Conservation (phyloP, 2,329 filamentous ascomycete genomes). For the Pyricularia sp. region DNA sequence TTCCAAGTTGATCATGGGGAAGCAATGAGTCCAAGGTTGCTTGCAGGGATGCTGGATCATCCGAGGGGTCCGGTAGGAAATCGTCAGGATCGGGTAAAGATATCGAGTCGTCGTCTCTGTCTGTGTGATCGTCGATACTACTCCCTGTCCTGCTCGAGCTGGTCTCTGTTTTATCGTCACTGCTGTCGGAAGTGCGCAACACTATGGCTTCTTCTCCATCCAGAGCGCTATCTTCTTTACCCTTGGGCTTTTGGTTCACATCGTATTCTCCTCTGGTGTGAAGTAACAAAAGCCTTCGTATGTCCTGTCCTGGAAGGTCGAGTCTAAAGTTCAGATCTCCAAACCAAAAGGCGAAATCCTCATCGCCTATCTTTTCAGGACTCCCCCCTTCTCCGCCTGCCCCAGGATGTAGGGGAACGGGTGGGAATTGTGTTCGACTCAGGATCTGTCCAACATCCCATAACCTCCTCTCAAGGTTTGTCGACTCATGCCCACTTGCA, state of each 20-base stretch:
- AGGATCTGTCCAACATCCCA: conserved; percentile 81
- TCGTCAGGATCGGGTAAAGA: conserved; percentile 51
- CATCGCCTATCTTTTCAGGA: conserved; percentile 63
- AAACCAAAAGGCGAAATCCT: conserved; percentile 93
- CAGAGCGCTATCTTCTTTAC: conserved; percentile 20
- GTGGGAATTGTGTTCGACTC: conserved; percentile 63
- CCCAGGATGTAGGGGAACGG: conserved; percentile 48
- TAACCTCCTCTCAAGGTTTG: conserved; percentile 67
- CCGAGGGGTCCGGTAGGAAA: conserved; percentile 51
- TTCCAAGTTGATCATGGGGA: conserved; percentile 74
- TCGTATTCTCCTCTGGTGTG: conserved; percentile 73
- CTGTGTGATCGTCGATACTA: conserved; percentile 12
- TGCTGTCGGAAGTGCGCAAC: conserved; percentile 26
- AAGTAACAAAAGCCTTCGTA: conserved; percentile 68
- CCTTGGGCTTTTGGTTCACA: conserved; percentile 24
- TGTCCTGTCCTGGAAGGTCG: conserved; percentile 81
- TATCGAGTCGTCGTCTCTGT: conserved; percentile 24
- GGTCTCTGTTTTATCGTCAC: conserved; percentile 29
- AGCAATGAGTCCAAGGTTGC: conserved; percentile 78
- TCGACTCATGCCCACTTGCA: conserved; percentile 70
- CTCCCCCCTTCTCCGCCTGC: conserved; percentile 46
- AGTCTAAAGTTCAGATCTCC: conserved; percentile 93
- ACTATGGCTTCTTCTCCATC: conserved; percentile 39
- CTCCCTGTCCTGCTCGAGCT: conserved; percentile 14
- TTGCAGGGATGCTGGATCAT: conserved; percentile 76